Percentiles rank a stretch among this genome's conserved stretches.
Conservation (phyloP, 73 alveolate genomes). For the Paramecium sonneborni region DNA sequence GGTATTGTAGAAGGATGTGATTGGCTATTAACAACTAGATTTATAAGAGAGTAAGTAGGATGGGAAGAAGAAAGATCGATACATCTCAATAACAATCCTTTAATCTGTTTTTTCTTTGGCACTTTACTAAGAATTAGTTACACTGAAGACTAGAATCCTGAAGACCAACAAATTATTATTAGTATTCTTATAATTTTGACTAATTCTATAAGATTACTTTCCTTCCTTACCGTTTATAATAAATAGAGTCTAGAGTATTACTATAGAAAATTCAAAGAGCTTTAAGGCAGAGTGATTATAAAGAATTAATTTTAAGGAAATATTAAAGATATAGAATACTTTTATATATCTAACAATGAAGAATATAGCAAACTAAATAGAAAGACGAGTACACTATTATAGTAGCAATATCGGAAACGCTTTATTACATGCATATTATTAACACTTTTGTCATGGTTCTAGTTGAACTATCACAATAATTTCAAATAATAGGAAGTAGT, state of each 20-base stretch:
- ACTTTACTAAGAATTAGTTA: neutral
- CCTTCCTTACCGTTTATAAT: neutral
- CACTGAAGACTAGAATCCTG: neutral
- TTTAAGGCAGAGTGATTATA: slow-evolving; percentile 1
- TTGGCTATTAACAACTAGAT: neutral
- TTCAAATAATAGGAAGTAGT: neutral
- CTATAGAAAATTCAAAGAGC: neutral
- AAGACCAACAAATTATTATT: neutral
- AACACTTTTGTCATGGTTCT: neutral
- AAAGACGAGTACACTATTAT: neutral
- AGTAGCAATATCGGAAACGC: neutral
- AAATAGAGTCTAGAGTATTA: neutral
- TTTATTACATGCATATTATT: neutral
- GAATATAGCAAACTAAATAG: neutral
- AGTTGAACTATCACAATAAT: neutral
- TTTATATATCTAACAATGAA: slow-evolving; percentile 4
- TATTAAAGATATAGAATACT: neutral
- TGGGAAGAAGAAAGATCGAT: slow-evolving; percentile 17
- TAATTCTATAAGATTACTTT: neutral
- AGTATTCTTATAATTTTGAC: neutral
- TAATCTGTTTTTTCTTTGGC: neutral
- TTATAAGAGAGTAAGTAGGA: slow-evolving; percentile 8
- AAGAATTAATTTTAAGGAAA: neutral
- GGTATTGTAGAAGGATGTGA: neutral
- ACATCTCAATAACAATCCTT: neutral